Evolutionary conservation across 1,139 yeast genomes (phyloP).

Genomic region (Taphrina sp.): DNA sequence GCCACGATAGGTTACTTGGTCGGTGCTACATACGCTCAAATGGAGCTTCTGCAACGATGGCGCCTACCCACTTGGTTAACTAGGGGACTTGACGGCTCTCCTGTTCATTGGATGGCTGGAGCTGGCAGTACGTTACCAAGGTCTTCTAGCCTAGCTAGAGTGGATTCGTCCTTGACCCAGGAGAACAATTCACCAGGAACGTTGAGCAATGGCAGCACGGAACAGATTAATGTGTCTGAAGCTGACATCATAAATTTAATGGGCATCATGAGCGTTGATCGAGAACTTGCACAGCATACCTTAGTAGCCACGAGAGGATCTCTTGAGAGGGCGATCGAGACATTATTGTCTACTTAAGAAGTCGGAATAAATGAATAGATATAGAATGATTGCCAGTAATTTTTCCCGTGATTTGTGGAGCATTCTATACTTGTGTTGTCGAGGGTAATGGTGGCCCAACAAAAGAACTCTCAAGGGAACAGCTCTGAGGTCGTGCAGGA

Average conservation of each 20-base stretch:
- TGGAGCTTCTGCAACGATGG: neutral
- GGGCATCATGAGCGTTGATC: slow-evolving; percentile 19
- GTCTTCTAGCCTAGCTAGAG: neutral
- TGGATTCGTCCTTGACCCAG: neutral
- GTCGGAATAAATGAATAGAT: no score
- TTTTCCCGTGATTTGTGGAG: no score
- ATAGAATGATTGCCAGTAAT: no score
- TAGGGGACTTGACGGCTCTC: no score
- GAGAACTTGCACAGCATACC: slow-evolving; percentile 2
- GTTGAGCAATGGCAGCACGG: neutral
- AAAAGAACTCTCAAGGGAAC: no score
- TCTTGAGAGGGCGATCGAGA: slow-evolving; percentile 1
- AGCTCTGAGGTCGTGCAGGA: no score
- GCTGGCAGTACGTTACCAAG: no score
- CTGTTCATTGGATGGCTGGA: no score
- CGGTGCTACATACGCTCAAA: slow-evolving; percentile 50
- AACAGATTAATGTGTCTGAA: neutral
- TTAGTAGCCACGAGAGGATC: slow-evolving; percentile 7
- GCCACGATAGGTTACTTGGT: slow-evolving; percentile 58
- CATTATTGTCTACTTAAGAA: neutral
- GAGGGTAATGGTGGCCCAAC: no score
- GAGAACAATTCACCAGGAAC: slow-evolving; percentile 3
- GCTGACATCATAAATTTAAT: slow-evolving; percentile 8
- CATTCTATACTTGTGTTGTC: no score
- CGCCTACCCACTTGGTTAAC: neutral